These are phyloP conservation scores for Candida vaughaniae DNA, from an alignment of 805 yeast species.

Conservation along the genomic window DNA sequence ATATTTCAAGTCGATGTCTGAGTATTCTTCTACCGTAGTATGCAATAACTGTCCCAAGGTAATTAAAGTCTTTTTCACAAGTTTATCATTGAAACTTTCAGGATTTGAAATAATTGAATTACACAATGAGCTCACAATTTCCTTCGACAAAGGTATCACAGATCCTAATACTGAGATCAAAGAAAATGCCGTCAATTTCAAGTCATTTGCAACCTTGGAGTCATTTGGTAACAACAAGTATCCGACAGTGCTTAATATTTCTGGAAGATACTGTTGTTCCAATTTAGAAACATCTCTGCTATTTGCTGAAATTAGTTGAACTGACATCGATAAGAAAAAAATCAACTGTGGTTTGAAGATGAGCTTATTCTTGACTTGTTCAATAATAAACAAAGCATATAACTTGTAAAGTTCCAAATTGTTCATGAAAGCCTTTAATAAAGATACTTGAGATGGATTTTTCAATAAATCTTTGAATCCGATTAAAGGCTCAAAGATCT, in stretches of 20 bases:
- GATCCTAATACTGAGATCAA: slow-evolving; percentile 74
- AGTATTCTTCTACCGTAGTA: slow-evolving; percentile 3
- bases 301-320: slow-evolving; percentile 66
- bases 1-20: neutral
- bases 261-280: slow-evolving; percentile 50
- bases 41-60: slow-evolving; percentile 44
- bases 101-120: slow-evolving; percentile 26
- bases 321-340: slow-evolving; percentile 72
- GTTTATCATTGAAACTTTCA: slow-evolving; percentile 18
- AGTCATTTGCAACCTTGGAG: slow-evolving; percentile 40
- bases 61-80: slow-evolving; percentile 33
- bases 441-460: slow-evolving; percentile 64
- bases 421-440: slow-evolving; percentile 66
- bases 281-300: slow-evolving; percentile 46
- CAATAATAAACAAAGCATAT: slow-evolving; percentile 55
- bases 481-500: slow-evolving; percentile 67
- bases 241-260: slow-evolving; percentile 58
- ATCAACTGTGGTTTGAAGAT: slow-evolving; percentile 70
- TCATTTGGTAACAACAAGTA: slow-evolving; percentile 39
- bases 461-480: slow-evolving; percentile 64
- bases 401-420: slow-evolving; percentile 68
- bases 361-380: slow-evolving; percentile 50
- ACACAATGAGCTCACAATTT: slow-evolving; percentile 31
- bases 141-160: slow-evolving; percentile 56
- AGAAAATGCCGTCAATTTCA: slow-evolving; percentile 82